Percentiles rank a stretch among this genome's conserved stretches.
Evolutionary conservation across 177 flowering plant species (phyloP).

Genomic region (Vitis hybrid): DNA sequence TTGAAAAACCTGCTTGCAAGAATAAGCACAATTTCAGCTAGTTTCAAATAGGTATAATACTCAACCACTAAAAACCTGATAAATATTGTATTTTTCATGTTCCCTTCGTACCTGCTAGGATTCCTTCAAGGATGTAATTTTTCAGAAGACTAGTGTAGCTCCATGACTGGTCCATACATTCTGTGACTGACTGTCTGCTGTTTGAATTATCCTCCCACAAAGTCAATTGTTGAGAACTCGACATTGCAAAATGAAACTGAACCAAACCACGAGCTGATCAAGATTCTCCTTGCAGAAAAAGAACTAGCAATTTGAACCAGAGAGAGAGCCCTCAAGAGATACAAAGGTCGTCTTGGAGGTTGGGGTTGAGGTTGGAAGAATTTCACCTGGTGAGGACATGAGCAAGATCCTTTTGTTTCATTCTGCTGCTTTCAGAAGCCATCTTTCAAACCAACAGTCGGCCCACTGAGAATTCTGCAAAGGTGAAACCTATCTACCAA

Average conservation of each 20-base stretch:
- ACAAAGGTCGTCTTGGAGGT: not conserved
- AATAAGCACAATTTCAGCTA: too few species aligned
- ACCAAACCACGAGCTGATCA: not conserved
- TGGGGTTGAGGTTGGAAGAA: not conserved
- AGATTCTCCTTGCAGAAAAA: not conserved
- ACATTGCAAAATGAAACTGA: not conserved
- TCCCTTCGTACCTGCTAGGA: not conserved
- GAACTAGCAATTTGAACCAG: not conserved
- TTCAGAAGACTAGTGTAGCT: not conserved
- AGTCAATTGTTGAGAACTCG: not conserved
- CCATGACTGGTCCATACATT: not conserved
- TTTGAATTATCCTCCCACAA: not conserved
- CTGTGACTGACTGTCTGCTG: not conserved
- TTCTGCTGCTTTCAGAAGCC: constrained; percentile 1
- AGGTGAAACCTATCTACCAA: not conserved
- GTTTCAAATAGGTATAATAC: too few species aligned
- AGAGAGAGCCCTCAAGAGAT: not conserved
- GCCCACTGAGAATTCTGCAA: not conserved
- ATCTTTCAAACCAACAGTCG: not conserved
- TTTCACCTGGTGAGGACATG: not conserved
- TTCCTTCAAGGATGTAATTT: not conserved
- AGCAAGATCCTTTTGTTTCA: not conserved
- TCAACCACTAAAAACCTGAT: too few species aligned
- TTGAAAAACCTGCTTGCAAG: too few species aligned
- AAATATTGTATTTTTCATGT: too few species aligned